Percentiles rank a stretch among this genome's conserved stretches.
These are phyloP conservation scores for Yarrowia alimentaria DNA, from an alignment of 805 yeast species.

Conservation along the genomic window DNA sequence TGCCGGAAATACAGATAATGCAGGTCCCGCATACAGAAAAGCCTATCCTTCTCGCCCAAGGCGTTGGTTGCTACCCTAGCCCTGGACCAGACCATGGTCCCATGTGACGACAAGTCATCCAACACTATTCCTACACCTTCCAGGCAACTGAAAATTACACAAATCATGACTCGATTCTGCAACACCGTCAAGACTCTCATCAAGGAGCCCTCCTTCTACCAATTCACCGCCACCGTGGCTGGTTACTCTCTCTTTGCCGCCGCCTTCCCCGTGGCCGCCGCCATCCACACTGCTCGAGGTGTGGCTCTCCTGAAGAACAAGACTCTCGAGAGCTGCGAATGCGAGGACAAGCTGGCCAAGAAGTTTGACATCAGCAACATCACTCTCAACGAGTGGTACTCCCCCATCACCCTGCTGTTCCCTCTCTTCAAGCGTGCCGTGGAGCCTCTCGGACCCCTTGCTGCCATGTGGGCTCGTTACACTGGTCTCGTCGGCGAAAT, in stretches of 20 bases:
- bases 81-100: background rate
- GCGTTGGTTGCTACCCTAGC: conserved; percentile 25
- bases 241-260: conserved; percentile 23
- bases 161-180: conserved; percentile 21
- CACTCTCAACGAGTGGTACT: conserved; percentile 27
- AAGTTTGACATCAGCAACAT: conserved; percentile 16
- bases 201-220: conserved; percentile 27
- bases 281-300: conserved; percentile 26
- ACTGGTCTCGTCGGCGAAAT: conserved; percentile 18
- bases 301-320: conserved; percentile 22
- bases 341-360: conserved; percentile 26
- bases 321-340: conserved; percentile 9
- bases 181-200: conserved; percentile 17
- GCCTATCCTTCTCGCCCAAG: conserved; percentile 25
- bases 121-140: conserved; percentile 16
- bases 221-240: conserved; percentile 23
- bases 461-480: conserved; percentile 26
- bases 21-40: conserved; percentile 12
- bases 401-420: conserved; percentile 21
- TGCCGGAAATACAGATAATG: no score
- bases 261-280: conserved; percentile 22
- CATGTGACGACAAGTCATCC: conserved; percentile 26
- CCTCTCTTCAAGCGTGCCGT: conserved; percentile 26
- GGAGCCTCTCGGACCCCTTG: conserved; percentile 23
- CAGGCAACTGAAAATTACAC: conserved; percentile 5